Conservation (phyloP, 306 rosid species). For the Sicyos edulis region DNA sequence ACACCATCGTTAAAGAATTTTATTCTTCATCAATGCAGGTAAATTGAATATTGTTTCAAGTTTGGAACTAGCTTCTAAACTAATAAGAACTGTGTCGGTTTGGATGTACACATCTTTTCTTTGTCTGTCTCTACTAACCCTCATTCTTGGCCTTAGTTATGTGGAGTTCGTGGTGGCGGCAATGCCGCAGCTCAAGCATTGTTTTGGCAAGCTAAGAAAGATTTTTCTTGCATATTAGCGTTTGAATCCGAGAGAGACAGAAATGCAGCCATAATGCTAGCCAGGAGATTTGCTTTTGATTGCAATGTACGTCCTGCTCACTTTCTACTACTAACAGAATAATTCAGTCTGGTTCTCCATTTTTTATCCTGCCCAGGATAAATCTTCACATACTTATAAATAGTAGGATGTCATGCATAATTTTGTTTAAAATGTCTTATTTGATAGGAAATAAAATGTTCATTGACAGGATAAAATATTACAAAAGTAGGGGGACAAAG, state of each 20-base stretch:
- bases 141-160: slow-evolving; percentile 44
- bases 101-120: neutral
- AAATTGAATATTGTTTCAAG: slow-evolving; percentile 12
- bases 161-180: slow-evolving; percentile 91
- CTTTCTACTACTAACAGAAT: neutral
- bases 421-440: neutral
- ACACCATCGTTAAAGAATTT: slow-evolving; percentile 66
- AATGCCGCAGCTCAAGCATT: slow-evolving; percentile 84
- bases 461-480: neutral
- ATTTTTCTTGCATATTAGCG: slow-evolving; percentile 64
- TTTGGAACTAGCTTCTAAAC: neutral
- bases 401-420: neutral
- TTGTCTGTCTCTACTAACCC: neutral
- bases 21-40: slow-evolving; percentile 90
- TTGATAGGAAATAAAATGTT: neutral
- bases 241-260: slow-evolving; percentile 82
- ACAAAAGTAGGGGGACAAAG: neutral
- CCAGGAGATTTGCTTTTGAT: slow-evolving; percentile 86
- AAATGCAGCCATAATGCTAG: slow-evolving; percentile 85
- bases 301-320: slow-evolving; percentile 66
- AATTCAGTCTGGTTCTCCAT: neutral
- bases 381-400: neutral
- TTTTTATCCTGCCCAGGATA: neutral
- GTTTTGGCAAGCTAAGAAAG: slow-evolving; percentile 81
- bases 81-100: neutral